phyloP scores from a whole-genome alignment of 495 filamentous ascomycete species.

The Tuber melanosporum region DNA sequence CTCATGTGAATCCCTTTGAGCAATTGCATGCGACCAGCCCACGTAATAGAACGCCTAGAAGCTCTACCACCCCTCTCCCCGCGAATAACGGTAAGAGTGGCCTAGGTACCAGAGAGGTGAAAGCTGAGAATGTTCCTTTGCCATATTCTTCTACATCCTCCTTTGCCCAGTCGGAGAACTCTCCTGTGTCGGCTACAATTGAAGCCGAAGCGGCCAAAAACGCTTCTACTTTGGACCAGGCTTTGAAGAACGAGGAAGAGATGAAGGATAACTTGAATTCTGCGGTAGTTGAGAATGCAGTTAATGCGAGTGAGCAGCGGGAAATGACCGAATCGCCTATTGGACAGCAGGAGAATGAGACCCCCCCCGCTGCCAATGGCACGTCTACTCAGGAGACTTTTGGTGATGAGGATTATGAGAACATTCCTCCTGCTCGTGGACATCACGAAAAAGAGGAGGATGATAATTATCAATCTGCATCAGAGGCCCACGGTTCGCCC shows the following conservation, averaged over 20 bases:
- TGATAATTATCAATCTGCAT: slow-evolving; percentile 61
- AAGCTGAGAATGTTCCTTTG: slow-evolving; percentile 37
- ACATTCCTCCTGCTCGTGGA: slow-evolving; percentile 49
- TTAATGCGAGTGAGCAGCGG: slow-evolving; percentile 6
- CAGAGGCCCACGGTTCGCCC: slow-evolving; percentile 56
- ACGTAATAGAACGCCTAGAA: slow-evolving; percentile 50
- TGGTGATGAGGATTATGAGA: slow-evolving; percentile 9
- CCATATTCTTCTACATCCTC: slow-evolving; percentile 34
- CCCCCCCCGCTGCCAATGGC: slow-evolving; percentile 18
- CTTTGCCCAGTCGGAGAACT: slow-evolving; percentile 46
- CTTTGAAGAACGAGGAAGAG: slow-evolving; percentile 47
- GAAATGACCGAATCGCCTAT: slow-evolving; percentile 16
- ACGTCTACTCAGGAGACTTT: slow-evolving; percentile 40
- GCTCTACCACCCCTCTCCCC: slow-evolving; percentile 24
- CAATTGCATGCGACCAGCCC: slow-evolving; percentile 63
- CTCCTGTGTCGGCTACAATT: slow-evolving; percentile 32
- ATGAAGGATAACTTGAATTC: slow-evolving; percentile 21
- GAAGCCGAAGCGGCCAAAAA: slow-evolving; percentile 44
- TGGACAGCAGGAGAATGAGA: not conserved
- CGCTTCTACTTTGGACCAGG: slow-evolving; percentile 42
- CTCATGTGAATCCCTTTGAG: slow-evolving; percentile 74
- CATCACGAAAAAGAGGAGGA: slow-evolving; percentile 49
- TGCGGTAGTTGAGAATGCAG: slow-evolving; percentile 41
- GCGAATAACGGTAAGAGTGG: slow-evolving; percentile 32
- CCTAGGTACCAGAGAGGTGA: slow-evolving; percentile 30